Evolutionary conservation across 257 asterid species (phyloP).

Genomic region (Leptodermis oblonga): DNA sequence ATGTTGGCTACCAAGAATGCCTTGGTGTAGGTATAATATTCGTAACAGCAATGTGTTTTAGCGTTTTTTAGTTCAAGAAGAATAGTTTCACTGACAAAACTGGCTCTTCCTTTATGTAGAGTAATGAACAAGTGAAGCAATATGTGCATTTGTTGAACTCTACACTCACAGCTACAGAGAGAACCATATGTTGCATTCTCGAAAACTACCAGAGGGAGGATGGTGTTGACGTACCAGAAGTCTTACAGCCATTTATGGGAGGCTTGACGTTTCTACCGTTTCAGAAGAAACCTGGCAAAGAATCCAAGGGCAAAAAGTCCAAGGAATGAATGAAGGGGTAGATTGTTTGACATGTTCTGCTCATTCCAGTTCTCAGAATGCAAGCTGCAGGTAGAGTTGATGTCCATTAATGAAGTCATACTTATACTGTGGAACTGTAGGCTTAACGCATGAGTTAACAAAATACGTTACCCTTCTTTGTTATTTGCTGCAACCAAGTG

Average conservation of each 20-base stretch:
- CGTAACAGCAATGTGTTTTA: background rate
- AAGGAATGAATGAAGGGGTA: constrained; percentile 30
- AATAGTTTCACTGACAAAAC: background rate
- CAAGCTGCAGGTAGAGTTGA: background rate
- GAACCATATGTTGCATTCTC: constrained; percentile 83
- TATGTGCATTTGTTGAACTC: constrained; percentile 90
- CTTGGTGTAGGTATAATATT: no score
- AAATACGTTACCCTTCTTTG: background rate
- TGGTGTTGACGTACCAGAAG: constrained; percentile 93
- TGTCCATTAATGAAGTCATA: background rate
- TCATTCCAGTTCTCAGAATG: background rate
- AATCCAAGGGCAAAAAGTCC: constrained; percentile 50
- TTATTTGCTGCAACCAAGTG: background rate
- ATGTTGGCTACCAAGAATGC: no score
- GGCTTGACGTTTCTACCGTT: constrained; percentile 49
- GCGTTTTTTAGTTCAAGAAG: background rate
- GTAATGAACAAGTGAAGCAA: constrained; percentile 75
- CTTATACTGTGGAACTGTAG: background rate
- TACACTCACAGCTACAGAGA: constrained; percentile 92
- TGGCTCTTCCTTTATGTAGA: constrained; percentile 39
- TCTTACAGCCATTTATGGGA: constrained; percentile 55
- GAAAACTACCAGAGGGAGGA: constrained; percentile 87
- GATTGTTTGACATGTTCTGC: background rate
- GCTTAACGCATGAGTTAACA: background rate
- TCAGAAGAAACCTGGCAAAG: background rate